Conservation (phyloP, 2,329 filamentous ascomycete genomes). For the Neonectria neomacrospora region DNA sequence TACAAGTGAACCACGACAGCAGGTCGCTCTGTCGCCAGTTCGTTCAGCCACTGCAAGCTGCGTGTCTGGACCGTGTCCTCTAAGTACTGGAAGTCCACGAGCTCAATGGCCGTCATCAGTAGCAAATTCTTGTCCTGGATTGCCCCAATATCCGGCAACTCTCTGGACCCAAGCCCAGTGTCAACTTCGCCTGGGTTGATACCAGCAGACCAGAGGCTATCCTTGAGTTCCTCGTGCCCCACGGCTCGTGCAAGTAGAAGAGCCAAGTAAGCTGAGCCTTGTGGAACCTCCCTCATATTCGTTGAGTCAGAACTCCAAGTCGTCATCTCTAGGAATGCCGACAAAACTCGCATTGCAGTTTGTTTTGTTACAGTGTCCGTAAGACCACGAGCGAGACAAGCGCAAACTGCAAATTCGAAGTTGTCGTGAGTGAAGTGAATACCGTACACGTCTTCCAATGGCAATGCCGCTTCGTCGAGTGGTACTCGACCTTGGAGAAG, state of each 20-base stretch:
- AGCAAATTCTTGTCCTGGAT: constrained; percentile 71
- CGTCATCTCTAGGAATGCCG: constrained; percentile 65
- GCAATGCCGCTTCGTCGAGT: constrained; percentile 70
- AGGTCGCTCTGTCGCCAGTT: constrained; percentile 65
- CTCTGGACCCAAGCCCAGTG: constrained; percentile 38
- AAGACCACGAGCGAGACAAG: constrained; percentile 71
- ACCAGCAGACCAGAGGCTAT: constrained; percentile 70
- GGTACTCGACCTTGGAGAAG: constrained; percentile 70
- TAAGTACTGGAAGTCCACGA: constrained; percentile 73
- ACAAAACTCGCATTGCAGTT: constrained; percentile 69
- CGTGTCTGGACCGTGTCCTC: constrained; percentile 71
- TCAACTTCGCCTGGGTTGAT: constrained; percentile 56
- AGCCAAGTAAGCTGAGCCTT: constrained; percentile 67
- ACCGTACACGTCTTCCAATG: constrained; percentile 73
- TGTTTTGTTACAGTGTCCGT: constrained; percentile 70
- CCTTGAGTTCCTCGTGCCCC: constrained; percentile 68
- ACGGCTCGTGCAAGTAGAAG: constrained; percentile 68
- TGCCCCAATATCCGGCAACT: constrained; percentile 50
- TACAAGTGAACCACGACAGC: constrained; percentile 69
- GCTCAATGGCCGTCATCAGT: constrained; percentile 70
- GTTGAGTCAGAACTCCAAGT: constrained; percentile 36
- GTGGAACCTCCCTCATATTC: constrained; percentile 32
- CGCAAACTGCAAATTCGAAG: constrained; percentile 75
- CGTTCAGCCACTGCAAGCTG: constrained; percentile 68
- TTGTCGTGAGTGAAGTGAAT: constrained; percentile 72